These are phyloP conservation scores for Solanum sitiens DNA, from an alignment of 257 asterid genomes.

Conservation along the genomic window DNA sequence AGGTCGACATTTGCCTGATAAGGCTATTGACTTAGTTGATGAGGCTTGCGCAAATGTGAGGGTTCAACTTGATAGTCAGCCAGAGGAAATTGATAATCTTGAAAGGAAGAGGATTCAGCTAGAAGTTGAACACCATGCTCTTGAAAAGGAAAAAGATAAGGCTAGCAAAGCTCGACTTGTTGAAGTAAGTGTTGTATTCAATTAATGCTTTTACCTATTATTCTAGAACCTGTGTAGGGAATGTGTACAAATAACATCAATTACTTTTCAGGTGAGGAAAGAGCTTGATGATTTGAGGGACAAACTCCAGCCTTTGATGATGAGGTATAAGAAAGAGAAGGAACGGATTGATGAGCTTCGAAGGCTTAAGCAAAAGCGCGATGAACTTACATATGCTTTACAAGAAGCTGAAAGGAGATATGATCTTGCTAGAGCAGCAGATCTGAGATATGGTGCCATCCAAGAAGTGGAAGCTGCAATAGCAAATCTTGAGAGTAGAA, in stretches of 20 bases:
- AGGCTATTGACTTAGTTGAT: slow-evolving; percentile 63
- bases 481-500: slow-evolving; percentile 44
- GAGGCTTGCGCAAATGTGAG: slow-evolving; percentile 83
- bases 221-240: neutral
- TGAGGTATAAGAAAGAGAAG: slow-evolving; percentile 80
- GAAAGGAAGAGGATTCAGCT: slow-evolving; percentile 74
- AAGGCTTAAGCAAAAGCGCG: slow-evolving; percentile 55
- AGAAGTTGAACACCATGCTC: slow-evolving; percentile 66
- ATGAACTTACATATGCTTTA: slow-evolving; percentile 54
- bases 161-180: slow-evolving; percentile 69
- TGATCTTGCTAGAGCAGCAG: slow-evolving; percentile 91
- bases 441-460: slow-evolving; percentile 75
- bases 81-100: slow-evolving; percentile 58
- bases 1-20: slow-evolving; percentile 71
- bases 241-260: neutral
- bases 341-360: slow-evolving; percentile 77
- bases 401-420: slow-evolving; percentile 93
- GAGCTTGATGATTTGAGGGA: slow-evolving; percentile 93
- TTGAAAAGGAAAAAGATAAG: slow-evolving; percentile 79
- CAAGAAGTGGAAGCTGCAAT: slow-evolving; percentile 80
- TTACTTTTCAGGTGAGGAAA: slow-evolving; percentile 38
- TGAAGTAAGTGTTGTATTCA: slow-evolving; percentile 22
- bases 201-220: neutral
- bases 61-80: slow-evolving; percentile 75
- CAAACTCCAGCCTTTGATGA: slow-evolving; percentile 71